These are phyloP conservation scores for Suillus brevipes DNA, from an alignment of 768 basidiomycete genomes.

Conservation along the genomic window DNA sequence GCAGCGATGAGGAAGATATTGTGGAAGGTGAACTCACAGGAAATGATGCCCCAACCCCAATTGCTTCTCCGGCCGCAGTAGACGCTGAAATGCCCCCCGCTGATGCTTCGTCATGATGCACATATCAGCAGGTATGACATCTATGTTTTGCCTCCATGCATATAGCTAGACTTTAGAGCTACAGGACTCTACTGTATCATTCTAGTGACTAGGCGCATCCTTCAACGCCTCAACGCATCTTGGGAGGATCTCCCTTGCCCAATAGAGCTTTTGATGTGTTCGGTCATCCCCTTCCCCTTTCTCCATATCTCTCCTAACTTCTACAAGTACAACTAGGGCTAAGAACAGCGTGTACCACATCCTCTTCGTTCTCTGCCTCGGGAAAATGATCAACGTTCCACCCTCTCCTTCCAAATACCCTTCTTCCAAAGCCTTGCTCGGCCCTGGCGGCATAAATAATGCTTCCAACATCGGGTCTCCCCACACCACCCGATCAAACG, in stretches of 20 bases:
- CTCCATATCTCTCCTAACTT: constrained; percentile 31
- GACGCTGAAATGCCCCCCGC: constrained; percentile 25
- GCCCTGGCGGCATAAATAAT: constrained; percentile 53
- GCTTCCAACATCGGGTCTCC: constrained; percentile 76
- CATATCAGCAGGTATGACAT: constrained; percentile 7
- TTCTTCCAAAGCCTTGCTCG: constrained; percentile 53
- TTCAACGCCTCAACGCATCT: constrained; percentile 46
- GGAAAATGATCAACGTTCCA: constrained; percentile 50
- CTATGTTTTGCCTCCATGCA: not conserved
- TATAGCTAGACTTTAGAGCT: not conserved
- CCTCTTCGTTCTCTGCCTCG: constrained; percentile 72
- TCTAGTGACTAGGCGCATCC: constrained; percentile 37
- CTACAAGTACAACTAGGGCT: constrained; percentile 52
- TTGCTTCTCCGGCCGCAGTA: constrained; percentile 14
- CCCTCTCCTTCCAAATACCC: constrained; percentile 55
- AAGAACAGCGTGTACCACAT: constrained; percentile 75
- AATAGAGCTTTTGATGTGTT: constrained; percentile 29
- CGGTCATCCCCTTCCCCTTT: constrained; percentile 21
- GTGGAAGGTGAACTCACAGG: constrained; percentile 37
- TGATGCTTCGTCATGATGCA: constrained; percentile 8
- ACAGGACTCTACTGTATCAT: not conserved
- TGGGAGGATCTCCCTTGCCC: constrained; percentile 43
- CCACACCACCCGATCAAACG: constrained; percentile 60
- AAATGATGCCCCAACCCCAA: constrained; percentile 30
- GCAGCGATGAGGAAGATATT: constrained; percentile 39